phyloP scores from a whole-genome alignment of 139 green algal genomes.

The Astrephomene gubernaculifera region DNA sequence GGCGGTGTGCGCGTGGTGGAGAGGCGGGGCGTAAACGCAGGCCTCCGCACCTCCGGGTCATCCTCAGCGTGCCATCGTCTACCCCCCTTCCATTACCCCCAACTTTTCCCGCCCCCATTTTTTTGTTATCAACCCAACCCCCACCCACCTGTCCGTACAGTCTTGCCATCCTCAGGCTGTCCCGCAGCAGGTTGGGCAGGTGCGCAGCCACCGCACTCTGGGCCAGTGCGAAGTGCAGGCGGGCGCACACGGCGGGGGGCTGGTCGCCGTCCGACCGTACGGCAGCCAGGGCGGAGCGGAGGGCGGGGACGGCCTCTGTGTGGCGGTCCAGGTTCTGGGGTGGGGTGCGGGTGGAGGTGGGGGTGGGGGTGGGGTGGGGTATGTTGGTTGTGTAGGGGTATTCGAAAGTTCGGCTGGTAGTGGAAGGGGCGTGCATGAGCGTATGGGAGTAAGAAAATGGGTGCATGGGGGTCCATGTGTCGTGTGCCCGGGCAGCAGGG shows the following conservation, averaged over 20 bases:
- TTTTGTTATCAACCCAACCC: background rate
- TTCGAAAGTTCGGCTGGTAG: too few species aligned
- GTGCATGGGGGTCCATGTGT: too few species aligned
- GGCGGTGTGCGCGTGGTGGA: too few species aligned
- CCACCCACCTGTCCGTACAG: constrained; percentile 45
- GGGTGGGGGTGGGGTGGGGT: background rate
- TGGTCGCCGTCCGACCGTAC: constrained; percentile 4
- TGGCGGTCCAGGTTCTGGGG: constrained; percentile 55
- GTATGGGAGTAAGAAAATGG: background rate
- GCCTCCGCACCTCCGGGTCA: too few species aligned
- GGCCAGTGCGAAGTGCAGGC: constrained; percentile 44
- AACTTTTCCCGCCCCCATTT: too few species aligned
- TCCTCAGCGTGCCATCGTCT: too few species aligned
- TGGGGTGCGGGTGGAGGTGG: too few species aligned
- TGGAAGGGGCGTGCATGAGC: too few species aligned
- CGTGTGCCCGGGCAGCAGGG: too few species aligned
- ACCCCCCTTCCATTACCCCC: too few species aligned
- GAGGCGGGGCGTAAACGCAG: too few species aligned
- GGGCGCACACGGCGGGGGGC: background rate
- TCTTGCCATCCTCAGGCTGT: constrained; percentile 29
- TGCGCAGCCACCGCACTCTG: constrained; percentile 54
- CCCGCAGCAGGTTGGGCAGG: constrained; percentile 38
- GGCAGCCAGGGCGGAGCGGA: constrained; percentile 31
- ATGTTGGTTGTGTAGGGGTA: too few species aligned
- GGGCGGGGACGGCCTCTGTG: constrained; percentile 37